Percentiles rank a stretch among this genome's conserved stretches.
Conservation (phyloP, 2,329 filamentous ascomycete genomes). For the Hypomyces perniciosus region DNA sequence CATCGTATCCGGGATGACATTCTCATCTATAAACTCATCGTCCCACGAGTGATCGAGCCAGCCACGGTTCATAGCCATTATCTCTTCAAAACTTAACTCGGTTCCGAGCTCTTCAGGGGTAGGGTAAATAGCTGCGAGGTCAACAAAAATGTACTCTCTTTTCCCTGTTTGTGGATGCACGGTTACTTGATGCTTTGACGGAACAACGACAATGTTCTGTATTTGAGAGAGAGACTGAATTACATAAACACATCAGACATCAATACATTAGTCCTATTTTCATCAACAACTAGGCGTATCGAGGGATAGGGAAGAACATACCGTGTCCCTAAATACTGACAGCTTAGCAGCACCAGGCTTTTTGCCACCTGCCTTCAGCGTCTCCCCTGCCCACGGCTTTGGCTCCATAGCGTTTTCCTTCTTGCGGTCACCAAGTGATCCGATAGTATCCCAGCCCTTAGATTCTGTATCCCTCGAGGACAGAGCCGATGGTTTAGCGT, state of each 20-base stretch:
- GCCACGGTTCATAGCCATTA: constrained; percentile 72
- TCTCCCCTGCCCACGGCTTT: constrained; percentile 89
- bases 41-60: constrained; percentile 57
- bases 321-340: constrained; percentile 90
- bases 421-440: constrained; percentile 76
- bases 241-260: constrained; percentile 36
- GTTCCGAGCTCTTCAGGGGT: constrained; percentile 62
- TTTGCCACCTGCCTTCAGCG: constrained; percentile 78
- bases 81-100: constrained; percentile 87
- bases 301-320: constrained; percentile 43
- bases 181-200: constrained; percentile 69
- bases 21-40: constrained; percentile 34
- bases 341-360: constrained; percentile 71
- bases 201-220: constrained; percentile 62
- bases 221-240: constrained; percentile 54
- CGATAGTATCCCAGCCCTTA: constrained; percentile 89
- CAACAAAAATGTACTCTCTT: constrained; percentile 80
- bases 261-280: constrained; percentile 89
- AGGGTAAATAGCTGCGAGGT: constrained; percentile 80
- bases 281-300: constrained; percentile 69
- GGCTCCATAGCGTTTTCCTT: constrained; percentile 89
- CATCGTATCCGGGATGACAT: constrained; percentile 23
- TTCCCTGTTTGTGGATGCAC: constrained; percentile 77
- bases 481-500: constrained; percentile 52
- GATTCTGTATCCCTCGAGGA: constrained; percentile 47